Evolutionary conservation across 1,284 basidiomycete genomes (phyloP).

Genomic region (Rugosomyces carneus): DNA sequence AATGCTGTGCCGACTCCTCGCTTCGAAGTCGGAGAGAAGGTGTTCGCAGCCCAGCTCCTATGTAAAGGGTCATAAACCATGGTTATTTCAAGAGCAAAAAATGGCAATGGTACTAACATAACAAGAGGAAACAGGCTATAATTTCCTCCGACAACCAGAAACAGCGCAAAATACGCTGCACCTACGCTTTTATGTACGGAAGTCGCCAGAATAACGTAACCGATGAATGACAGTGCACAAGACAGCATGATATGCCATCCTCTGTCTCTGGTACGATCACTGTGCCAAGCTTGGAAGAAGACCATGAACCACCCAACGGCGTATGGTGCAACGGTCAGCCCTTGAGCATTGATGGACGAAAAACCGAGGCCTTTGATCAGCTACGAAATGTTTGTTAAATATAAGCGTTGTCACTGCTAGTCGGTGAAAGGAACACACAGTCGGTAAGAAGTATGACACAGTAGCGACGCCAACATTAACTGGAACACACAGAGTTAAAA

Average conservation of each 20-base stretch:
- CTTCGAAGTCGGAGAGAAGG: constrained; percentile 51
- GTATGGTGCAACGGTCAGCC: constrained; percentile 51
- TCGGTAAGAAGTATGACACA: constrained; percentile 50
- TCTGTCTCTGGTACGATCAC: constrained; percentile 44
- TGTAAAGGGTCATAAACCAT: background rate
- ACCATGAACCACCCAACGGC: constrained; percentile 49
- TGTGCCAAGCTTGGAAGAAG: constrained; percentile 46
- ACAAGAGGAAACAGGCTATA: constrained; percentile 52
- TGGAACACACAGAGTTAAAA: constrained; percentile 17
- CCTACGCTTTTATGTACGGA: constrained; percentile 43
- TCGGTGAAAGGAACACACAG: constrained; percentile 27
- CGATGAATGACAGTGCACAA: constrained; percentile 36
- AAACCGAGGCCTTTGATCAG: constrained; percentile 49
- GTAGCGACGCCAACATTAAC: constrained; percentile 54
- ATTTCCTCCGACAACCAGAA: constrained; percentile 48
- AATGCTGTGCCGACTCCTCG: constrained; percentile 54
- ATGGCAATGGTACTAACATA: constrained; percentile 32
- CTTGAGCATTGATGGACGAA: constrained; percentile 48
- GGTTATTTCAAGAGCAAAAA: background rate
- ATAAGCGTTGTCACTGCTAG: too few relatives aligned
- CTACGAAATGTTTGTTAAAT: too few relatives aligned
- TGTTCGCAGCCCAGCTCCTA: constrained; percentile 55
- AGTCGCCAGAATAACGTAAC: constrained; percentile 48
- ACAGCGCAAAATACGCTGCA: constrained; percentile 50
- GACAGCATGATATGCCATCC: constrained; percentile 51